Base-by-base conservation (phyloP, 306 rosid genomes). In the Cicer chorassanicum region DNA sequence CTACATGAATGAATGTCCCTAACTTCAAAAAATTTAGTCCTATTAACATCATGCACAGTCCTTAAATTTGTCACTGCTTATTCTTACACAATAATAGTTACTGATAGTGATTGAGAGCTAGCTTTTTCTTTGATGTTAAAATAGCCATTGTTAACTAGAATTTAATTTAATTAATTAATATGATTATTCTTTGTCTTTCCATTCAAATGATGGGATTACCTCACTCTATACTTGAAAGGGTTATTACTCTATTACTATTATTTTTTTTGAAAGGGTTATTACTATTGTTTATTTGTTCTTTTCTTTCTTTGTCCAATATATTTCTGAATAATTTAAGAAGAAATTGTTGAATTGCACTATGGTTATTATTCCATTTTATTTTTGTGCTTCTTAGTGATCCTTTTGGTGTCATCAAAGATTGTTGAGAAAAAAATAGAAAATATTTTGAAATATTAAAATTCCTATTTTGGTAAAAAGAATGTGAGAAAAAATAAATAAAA, bases 31-130 rank as follows among this genome's bases (percentile, higher is more conserved):
- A 10, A 39, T 14, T 14, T 65, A 83, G 87, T 74, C 89, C 86
- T 77, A 77, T 86, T 90, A 84, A 88, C 88, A 77, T 82, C 93
- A 87, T 29, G 34, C 89, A 87, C 66, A 42, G 48, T 9, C 89
- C 82, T 78, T 74, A 80, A 81, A 80, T 53, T 65, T 55, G 75
- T 81, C 82, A 63, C 84, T 78, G 82, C 64, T 59, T 42, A 80
- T 86, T 82, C 83, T 83, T 57, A 44, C 77, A 61, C 82, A 73
- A 78, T 83, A 81, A 88, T 85, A 78, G 85, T 85, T 73, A 81
- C 73, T 72, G 90, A 88, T 73, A 77, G 82, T 73, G 92, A 87
- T 86, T 77, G 84, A 75, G 48, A 80, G 81, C 70, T 18, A 18
- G 53, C 39, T 43, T 79, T 77, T 80, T 68, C 43, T 73, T 43